A percentile compares a stretch with the other conserved stretches of the same genome.
Evolutionary conservation across 2,329 filamentous ascomycete genomes (phyloP).

Genomic region (Fusarium haematococcum): DNA sequence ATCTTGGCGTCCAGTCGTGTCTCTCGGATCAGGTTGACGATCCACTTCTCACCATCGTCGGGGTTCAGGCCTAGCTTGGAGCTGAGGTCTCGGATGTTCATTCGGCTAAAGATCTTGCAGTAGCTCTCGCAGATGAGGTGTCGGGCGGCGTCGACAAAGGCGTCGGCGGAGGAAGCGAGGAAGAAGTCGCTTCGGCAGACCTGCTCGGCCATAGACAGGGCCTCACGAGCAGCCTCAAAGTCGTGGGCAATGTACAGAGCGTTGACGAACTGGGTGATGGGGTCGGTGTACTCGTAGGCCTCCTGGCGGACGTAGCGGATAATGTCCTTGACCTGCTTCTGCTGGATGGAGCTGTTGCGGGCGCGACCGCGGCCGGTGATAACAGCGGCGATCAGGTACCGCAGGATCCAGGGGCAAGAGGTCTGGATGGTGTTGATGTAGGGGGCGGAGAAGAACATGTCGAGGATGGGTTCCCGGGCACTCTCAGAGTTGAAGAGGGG

Average conservation of each 20-base stretch:
- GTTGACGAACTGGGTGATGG: slow-evolving; percentile 95
- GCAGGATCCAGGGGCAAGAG: slow-evolving; percentile 93
- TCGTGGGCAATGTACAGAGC: slow-evolving; percentile 88
- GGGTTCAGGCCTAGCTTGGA: slow-evolving; percentile 90
- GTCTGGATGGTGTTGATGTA: slow-evolving; percentile 99
- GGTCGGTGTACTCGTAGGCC: slow-evolving; percentile 96
- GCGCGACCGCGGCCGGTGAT: slow-evolving; percentile 89
- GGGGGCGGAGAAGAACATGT: slow-evolving; percentile 95
- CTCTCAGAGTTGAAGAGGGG: slow-evolving; percentile 98
- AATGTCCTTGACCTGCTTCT: slow-evolving; percentile 98
- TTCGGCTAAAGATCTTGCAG: slow-evolving; percentile 99
- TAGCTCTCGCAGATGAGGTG: slow-evolving; percentile 99
- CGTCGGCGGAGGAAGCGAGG: slow-evolving; percentile 84
- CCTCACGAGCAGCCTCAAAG: slow-evolving; percentile 94
- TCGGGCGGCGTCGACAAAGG: slow-evolving; percentile 92
- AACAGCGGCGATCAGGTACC: slow-evolving; percentile 93
- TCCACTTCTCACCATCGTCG: slow-evolving; percentile 99
- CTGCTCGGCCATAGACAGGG: slow-evolving; percentile 87
- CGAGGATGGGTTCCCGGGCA: slow-evolving; percentile 89
- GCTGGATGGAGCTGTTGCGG: slow-evolving; percentile 87
- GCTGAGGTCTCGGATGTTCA: slow-evolving; percentile 97
- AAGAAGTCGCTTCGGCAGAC: slow-evolving; percentile 96
- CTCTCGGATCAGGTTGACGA: slow-evolving; percentile 98
- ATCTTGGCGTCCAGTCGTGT: slow-evolving; percentile 99
- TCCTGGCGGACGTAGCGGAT: slow-evolving; percentile 96